These are phyloP conservation scores for Monosporascus sp. DNA, from an alignment of 2,329 filamentous ascomycete species.

Conservation along the genomic window DNA sequence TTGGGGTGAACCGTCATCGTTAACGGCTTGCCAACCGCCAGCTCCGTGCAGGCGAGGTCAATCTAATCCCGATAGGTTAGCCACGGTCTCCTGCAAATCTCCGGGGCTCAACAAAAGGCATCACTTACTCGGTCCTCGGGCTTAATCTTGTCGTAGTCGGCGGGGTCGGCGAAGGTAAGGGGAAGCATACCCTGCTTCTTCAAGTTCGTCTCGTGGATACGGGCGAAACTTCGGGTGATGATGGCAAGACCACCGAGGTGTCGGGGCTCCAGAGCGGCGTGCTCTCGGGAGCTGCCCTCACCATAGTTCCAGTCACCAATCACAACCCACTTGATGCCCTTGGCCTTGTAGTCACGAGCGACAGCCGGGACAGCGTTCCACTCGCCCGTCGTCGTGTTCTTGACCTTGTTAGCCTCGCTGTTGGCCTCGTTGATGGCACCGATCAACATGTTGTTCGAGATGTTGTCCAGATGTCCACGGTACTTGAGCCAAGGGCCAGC, in stretches of 20 bases:
- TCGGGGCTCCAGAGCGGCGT: conserved; percentile 94
- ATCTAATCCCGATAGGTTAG: conserved; percentile 40
- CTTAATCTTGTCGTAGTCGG: conserved; percentile 96
- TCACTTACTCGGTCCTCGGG: conserved; percentile 71
- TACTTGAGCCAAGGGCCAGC: conserved; percentile 97
- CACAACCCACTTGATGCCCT: conserved; percentile 94
- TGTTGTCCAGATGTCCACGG: conserved; percentile 98
- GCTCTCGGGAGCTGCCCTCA: conserved; percentile 95
- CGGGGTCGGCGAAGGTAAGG: conserved; percentile 88
- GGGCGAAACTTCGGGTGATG: conserved; percentile 91
- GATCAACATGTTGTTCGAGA: conserved; percentile 99
- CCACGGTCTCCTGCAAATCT: neutral
- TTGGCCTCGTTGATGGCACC: conserved; percentile 95
- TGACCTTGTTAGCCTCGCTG: conserved; percentile 94
- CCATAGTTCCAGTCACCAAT: conserved; percentile 99
- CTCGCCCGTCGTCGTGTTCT: conserved; percentile 80
- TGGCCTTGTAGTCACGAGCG: conserved; percentile 97
- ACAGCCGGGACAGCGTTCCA: conserved; percentile 87
- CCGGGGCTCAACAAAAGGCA: neutral
- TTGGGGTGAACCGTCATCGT: conserved; percentile 90
- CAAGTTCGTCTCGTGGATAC: conserved; percentile 99
- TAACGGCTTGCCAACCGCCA: conserved; percentile 88
- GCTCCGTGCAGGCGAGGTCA: conserved; percentile 81
- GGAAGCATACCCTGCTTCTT: conserved; percentile 99
- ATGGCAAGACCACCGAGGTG: conserved; percentile 96